phyloP scores from a whole-genome alignment of 139 green algal genomes.

The Closterium sp. region DNA sequence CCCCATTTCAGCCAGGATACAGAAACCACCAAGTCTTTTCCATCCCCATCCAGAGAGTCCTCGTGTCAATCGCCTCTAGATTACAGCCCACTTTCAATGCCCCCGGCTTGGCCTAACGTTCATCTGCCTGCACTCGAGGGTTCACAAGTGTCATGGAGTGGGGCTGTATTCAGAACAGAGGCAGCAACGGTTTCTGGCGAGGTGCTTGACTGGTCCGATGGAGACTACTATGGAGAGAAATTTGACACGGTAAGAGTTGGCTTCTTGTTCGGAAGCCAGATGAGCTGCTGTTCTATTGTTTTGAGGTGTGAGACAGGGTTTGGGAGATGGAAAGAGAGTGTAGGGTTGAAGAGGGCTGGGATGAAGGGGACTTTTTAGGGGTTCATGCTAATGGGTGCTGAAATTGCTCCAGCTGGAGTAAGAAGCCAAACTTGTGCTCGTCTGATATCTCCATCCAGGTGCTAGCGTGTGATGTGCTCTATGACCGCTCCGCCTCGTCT shows the following conservation, averaged over 20 bases:
- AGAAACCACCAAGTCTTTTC: not conserved
- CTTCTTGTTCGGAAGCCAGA: too few species aligned
- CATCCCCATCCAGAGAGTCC: too few species aligned
- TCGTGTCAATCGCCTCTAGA: not conserved
- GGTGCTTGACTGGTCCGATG: not conserved
- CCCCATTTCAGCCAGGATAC: not conserved
- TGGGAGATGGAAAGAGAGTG: not conserved
- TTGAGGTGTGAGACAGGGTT: not conserved
- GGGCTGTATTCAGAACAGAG: not conserved
- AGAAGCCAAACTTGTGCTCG: not conserved
- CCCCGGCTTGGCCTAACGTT: not conserved
- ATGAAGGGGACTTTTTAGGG: not conserved
- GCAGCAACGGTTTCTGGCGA: not conserved
- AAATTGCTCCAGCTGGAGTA: not conserved
- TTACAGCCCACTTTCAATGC: not conserved
- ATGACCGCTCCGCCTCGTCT: not conserved
- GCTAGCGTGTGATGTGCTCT: not conserved
- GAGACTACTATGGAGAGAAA: not conserved
- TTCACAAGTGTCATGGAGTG: not conserved
- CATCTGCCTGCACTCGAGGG: not conserved
- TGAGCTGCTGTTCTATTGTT: not conserved
- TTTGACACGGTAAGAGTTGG: not conserved
- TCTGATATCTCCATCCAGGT: not conserved
- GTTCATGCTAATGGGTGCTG: too few species aligned
- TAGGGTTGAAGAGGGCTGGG: not conserved